Percentiles rank a stretch among this genome's conserved stretches.
phyloP scores from a whole-genome alignment of 495 filamentous ascomycete species.

The Tuber borchii region DNA sequence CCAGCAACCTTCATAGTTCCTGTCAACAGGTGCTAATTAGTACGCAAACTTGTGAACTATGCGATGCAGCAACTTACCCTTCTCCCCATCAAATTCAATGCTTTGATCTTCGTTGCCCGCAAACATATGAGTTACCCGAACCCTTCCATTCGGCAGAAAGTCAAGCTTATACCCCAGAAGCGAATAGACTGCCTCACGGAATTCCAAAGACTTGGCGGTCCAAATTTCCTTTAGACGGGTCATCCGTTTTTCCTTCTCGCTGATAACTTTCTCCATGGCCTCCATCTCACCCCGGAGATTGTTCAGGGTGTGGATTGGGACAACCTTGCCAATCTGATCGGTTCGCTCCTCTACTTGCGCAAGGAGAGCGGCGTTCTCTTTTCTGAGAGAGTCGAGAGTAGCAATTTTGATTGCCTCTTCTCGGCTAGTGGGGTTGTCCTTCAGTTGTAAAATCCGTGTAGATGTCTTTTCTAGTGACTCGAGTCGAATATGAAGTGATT shows the following conservation, averaged over 20 bases:
- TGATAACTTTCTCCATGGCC: slow-evolving; percentile 64
- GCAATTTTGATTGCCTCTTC: slow-evolving; percentile 71
- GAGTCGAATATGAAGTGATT: slow-evolving; percentile 37
- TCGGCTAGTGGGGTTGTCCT: slow-evolving; percentile 81
- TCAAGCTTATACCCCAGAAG: slow-evolving; percentile 88
- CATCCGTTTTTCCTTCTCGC: slow-evolving; percentile 75
- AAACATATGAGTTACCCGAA: slow-evolving; percentile 56
- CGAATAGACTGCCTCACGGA: slow-evolving; percentile 83
- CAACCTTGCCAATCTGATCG: slow-evolving; percentile 45
- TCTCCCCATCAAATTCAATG: slow-evolving; percentile 94
- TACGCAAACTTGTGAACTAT: not conserved
- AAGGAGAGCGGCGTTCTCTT: slow-evolving; percentile 78
- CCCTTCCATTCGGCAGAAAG: slow-evolving; percentile 87
- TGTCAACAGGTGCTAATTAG: slow-evolving; percentile 22
- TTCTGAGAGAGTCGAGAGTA: slow-evolving; percentile 66
- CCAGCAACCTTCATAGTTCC: slow-evolving; percentile 96
- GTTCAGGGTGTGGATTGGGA: slow-evolving; percentile 73
- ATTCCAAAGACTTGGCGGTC: slow-evolving; percentile 78
- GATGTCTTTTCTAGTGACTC: slow-evolving; percentile 65
- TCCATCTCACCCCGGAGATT: slow-evolving; percentile 63
- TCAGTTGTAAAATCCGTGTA: slow-evolving; percentile 78
- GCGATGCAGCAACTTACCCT: slow-evolving; percentile 44
- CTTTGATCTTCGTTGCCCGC: slow-evolving; percentile 66
- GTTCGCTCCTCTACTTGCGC: slow-evolving; percentile 59
- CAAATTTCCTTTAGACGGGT: slow-evolving; percentile 84